Evolutionary conservation across 1,284 basidiomycete genomes (phyloP), one percentile per base, ranked within the genome.

Genomic region (Caloboletus firmus): DNA sequence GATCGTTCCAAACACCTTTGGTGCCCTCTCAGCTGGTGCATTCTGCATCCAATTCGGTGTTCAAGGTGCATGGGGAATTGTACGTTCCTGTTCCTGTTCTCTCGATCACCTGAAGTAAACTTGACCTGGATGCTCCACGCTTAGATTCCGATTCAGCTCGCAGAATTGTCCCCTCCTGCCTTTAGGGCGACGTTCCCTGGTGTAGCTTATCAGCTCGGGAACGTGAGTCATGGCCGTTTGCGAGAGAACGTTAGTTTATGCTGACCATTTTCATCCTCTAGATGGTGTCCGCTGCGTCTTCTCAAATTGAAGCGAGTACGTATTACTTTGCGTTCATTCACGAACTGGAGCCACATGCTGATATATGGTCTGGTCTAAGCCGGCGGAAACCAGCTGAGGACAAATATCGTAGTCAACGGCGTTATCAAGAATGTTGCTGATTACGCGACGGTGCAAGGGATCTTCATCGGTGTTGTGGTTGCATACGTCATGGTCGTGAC

Each of bases 151-250:
- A 91, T 93, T 65, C 87, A 91, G 68, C 79, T 97, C 8, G 82
- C 87, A 8, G 96, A 98, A 70, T 84, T 96, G 71, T 89, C 91
- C 0, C 93, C 94, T 0, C 87, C 94, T 8, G 93, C 92, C 0
- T 98, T 96, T 81, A 81, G 95, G 50, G 93, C 94, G 9, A 91
- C 91, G 0, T 98, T 95, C 79, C 89, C 91, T 32, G 95, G 95
- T 60, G 83, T 96, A 2, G 87, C 90, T 2, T 98, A 96, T 74
- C 94, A 97, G 68, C 64, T 93, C 37, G 89, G 91, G 54, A 90
- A 90, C 70, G 76, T 80, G 45, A 47, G 76, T 71, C 6, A 12
- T 11, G 15, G 17, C 36, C 22, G 15, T 17, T 31, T 45, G 17
- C 11, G 15, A 17, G 32, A 45, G 9, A 18, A 22, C 1, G 11